Conservation (phyloP, 176 grass and related monocot genomes). For the Triticum timopheevii region DNA sequence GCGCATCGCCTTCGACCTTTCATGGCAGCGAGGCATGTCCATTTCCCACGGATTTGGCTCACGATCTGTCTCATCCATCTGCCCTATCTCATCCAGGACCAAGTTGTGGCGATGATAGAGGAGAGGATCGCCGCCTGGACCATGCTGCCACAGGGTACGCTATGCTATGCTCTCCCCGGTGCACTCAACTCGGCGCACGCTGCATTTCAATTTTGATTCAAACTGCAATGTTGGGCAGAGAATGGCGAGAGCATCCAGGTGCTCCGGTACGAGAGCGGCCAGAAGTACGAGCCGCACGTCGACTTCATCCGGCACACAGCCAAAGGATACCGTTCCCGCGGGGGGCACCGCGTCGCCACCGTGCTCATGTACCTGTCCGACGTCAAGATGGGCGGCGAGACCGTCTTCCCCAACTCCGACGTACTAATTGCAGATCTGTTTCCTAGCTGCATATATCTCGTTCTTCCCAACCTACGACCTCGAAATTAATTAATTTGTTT, state of each 20-base stretch:
- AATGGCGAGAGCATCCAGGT: slow-evolving; percentile 61
- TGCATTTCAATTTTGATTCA: background rate
- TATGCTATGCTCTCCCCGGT: background rate
- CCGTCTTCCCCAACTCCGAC: slow-evolving; percentile 43
- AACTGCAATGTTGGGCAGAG: slow-evolving; percentile 26
- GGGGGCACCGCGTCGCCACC: slow-evolving; percentile 56
- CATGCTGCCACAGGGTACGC: slow-evolving; percentile 52
- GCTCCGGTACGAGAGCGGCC: slow-evolving; percentile 40
- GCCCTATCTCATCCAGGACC: slow-evolving; percentile 22
- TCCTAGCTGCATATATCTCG: no score
- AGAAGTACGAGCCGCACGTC: slow-evolving; percentile 68
- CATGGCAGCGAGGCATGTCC: no score
- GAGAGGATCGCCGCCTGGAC: slow-evolving; percentile 62
- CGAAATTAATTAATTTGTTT: no score
- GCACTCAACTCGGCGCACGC: background rate
- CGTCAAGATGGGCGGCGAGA: slow-evolving; percentile 50
- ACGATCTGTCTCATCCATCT: background rate
- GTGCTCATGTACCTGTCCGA: slow-evolving; percentile 62
- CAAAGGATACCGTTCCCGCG: slow-evolving; percentile 18
- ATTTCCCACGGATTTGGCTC: background rate
- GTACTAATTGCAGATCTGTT: background rate
- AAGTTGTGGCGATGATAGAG: slow-evolving; percentile 50
- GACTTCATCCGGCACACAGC: slow-evolving; percentile 38
- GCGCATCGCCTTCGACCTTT: background rate
- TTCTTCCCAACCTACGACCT: no score